Evolutionary conservation across 495 filamentous ascomycete species (phyloP).

Genomic region (Hypoxylon subgilvum): DNA sequence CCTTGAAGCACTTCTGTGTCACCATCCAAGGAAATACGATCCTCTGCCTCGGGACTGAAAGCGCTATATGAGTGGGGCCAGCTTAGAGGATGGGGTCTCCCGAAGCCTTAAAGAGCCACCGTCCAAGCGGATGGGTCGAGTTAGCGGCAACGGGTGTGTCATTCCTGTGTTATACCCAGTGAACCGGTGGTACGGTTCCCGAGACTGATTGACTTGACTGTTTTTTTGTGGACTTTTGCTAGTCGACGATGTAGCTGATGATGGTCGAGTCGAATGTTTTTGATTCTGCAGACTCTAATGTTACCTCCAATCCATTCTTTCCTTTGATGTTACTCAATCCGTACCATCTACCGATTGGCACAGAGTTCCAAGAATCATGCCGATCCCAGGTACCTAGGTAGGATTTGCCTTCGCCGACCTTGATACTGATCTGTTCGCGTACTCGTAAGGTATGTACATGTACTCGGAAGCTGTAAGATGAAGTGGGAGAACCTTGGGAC

Average conservation of each 20-base stretch:
- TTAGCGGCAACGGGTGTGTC: constrained; percentile 24
- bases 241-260: background rate
- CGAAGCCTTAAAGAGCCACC: constrained; percentile 32
- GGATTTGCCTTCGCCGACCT: too few species aligned
- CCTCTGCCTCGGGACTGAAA: constrained; percentile 33
- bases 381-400: too few species aligned
- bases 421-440: too few species aligned
- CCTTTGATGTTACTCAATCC: too few species aligned
- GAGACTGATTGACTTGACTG: constrained; percentile 20
- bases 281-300: too few species aligned
- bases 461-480: background rate
- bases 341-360: background rate
- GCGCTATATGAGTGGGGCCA: constrained; percentile 32
- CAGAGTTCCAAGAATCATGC: too few species aligned
- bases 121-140: constrained; percentile 30
- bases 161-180: too few species aligned
- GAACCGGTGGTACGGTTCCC: constrained; percentile 26
- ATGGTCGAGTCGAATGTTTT: too few species aligned
- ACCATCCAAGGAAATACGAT: constrained; percentile 29
- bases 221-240: background rate
- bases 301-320: background rate
- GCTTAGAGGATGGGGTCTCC: constrained; percentile 28
- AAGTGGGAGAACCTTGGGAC: background rate
- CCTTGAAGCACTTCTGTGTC: constrained; percentile 23
- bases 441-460: too few species aligned